phyloP scores from a whole-genome alignment of 1,284 basidiomycete species.

The Bjerkandera adusta region DNA sequence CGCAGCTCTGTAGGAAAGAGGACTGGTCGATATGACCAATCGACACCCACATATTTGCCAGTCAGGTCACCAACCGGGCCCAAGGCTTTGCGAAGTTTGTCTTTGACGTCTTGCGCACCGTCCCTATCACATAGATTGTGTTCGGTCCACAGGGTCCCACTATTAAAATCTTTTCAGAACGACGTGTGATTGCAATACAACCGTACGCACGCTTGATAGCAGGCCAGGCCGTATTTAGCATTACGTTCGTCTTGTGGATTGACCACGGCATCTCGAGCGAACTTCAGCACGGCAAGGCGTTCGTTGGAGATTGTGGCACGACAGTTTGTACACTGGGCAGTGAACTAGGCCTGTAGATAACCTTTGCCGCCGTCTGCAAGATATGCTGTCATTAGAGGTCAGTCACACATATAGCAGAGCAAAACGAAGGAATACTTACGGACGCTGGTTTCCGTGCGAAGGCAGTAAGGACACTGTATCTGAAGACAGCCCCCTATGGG shows the following conservation, averaged over 20 bases:
- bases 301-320: conserved; percentile 12
- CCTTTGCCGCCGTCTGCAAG: conserved; percentile 8
- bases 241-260: conserved; percentile 9
- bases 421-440: conserved; percentile 11
- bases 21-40: too few species aligned
- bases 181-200: neutral
- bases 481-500: conserved; percentile 9
- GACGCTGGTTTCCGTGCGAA: conserved; percentile 2
- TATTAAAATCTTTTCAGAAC: neutral
- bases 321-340: conserved; percentile 9
- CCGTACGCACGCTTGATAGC: conserved; percentile 13
- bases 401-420: neutral
- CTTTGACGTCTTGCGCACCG: conserved; percentile 2
- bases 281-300: conserved; percentile 15
- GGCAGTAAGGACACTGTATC: conserved; percentile 7
- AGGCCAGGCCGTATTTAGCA: conserved; percentile 3
- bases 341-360: conserved; percentile 16
- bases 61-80: neutral
- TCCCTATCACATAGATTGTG: neutral
- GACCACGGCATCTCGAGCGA: conserved; percentile 13
- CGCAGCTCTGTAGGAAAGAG: too few species aligned
- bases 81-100: neutral
- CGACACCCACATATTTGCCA: too few species aligned
- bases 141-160: conserved; percentile 11
- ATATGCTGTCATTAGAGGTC: conserved; percentile 7